These are phyloP conservation scores for Astragalus glycyphyllos DNA, from an alignment of 306 rosid genomes.

Conservation along the genomic window DNA sequence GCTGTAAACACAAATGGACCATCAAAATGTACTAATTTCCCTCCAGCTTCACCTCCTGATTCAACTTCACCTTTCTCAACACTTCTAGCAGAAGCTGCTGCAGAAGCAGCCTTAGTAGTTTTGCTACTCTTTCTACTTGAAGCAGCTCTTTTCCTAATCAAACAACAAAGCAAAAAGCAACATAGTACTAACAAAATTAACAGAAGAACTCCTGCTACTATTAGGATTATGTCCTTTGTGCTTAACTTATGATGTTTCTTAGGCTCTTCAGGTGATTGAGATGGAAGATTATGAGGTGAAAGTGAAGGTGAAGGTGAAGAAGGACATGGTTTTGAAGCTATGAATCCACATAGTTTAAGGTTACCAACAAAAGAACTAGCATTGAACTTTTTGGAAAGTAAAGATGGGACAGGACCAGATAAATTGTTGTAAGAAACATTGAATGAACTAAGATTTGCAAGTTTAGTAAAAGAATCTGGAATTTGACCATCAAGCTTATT, in stretches of 20 bases:
- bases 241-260: constrained; percentile 58
- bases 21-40: constrained; percentile 79
- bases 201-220: constrained; percentile 79
- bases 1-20: constrained; percentile 91
- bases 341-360: constrained; percentile 77
- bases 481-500: constrained; percentile 36
- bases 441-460: constrained; percentile 71
- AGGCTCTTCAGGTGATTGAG: constrained; percentile 52
- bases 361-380: constrained; percentile 85
- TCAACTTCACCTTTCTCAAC: constrained; percentile 64
- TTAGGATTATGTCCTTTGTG: constrained; percentile 80
- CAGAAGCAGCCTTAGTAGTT: constrained; percentile 40
- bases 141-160: constrained; percentile 67
- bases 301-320: constrained; percentile 48
- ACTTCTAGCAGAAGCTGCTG: constrained; percentile 51
- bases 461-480: constrained; percentile 65
- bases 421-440: constrained; percentile 89
- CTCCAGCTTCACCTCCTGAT: constrained; percentile 81
- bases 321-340: constrained; percentile 66
- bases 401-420: constrained; percentile 78
- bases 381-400: constrained; percentile 76
- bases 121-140: constrained; percentile 57
- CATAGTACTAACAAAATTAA: constrained; percentile 70
- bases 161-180: constrained; percentile 72
- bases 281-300: constrained; percentile 56